These are phyloP conservation scores for Lipomyces spencermartinsiae DNA, from an alignment of 805 yeast genomes.

Conservation along the genomic window DNA sequence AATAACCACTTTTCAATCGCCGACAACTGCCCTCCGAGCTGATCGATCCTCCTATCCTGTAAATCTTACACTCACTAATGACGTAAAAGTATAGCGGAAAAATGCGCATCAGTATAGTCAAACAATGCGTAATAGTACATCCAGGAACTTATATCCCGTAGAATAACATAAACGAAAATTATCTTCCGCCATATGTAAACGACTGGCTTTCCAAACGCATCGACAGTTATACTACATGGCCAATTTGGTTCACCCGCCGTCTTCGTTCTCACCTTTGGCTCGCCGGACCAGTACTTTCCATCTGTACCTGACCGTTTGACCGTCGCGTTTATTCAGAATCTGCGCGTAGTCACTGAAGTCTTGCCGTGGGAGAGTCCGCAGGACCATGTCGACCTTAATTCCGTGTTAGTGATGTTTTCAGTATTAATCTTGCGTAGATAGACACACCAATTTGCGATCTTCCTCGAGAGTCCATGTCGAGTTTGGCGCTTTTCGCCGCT, in stretches of 20 bases:
- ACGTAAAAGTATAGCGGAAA: not conserved
- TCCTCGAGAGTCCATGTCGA: constrained; percentile 47
- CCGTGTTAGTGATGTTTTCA: not conserved
- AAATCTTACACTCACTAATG: not conserved
- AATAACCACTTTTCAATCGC: not conserved
- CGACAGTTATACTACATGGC: not conserved
- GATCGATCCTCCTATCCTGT: not conserved
- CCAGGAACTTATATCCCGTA: not conserved
- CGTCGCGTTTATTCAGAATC: constrained; percentile 45
- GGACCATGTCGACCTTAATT: constrained; percentile 43
- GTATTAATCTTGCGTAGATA: not conserved
- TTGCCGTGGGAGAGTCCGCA: constrained; percentile 46
- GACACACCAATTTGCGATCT: constrained; percentile 44
- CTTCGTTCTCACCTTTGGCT: constrained; percentile 42
- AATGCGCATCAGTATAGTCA: too few species aligned
- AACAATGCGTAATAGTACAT: not conserved
- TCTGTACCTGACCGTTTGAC: constrained; percentile 47
- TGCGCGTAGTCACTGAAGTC: constrained; percentile 46
- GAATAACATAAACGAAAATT: too few species aligned
- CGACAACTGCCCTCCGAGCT: not conserved
- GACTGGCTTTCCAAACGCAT: not conserved
- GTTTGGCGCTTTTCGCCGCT: constrained; percentile 44
- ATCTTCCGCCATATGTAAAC: too few species aligned
- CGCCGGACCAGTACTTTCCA: constrained; percentile 47
- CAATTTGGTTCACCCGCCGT: not conserved